Evolutionary conservation across 2,329 filamentous ascomycete species (phyloP).

Genomic region (Claviceps cyperi): DNA sequence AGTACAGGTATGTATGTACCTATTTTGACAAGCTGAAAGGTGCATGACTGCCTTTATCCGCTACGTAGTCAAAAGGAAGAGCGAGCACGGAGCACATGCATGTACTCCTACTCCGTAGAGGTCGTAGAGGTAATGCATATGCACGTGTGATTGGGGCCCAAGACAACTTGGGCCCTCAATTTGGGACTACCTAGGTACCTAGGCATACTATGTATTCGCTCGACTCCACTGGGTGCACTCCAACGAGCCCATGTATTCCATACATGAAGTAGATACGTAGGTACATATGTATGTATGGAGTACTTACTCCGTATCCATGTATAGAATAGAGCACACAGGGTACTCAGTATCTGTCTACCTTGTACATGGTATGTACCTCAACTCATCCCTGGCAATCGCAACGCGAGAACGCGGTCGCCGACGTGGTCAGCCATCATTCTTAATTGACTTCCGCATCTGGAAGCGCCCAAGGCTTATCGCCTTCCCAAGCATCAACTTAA

Average conservation of each 20-base stretch:
- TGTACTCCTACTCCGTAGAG: no score
- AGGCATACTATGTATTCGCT: neutral
- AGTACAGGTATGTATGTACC: neutral
- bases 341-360: no score
- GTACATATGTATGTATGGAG: no score
- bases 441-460: constrained; percentile 2
- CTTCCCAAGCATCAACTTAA: neutral
- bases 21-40: neutral
- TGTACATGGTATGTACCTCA: no score
- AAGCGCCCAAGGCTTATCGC: neutral
- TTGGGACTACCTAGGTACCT: no score
- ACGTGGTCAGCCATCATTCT: constrained; percentile 6
- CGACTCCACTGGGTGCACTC: neutral
- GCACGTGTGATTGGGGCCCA: no score
- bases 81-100: neutral
- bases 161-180: neutral
- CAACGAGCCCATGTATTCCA: neutral
- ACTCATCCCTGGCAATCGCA: constrained; percentile 7
- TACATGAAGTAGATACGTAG: neutral
- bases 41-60: neutral
- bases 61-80: neutral
- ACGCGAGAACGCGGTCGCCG: constrained; percentile 17
- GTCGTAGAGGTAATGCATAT: no score
- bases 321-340: no score
- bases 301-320: no score